phyloP scores from a whole-genome alignment of 1,139 yeast species.

The Lipomyces yarrowii region DNA sequence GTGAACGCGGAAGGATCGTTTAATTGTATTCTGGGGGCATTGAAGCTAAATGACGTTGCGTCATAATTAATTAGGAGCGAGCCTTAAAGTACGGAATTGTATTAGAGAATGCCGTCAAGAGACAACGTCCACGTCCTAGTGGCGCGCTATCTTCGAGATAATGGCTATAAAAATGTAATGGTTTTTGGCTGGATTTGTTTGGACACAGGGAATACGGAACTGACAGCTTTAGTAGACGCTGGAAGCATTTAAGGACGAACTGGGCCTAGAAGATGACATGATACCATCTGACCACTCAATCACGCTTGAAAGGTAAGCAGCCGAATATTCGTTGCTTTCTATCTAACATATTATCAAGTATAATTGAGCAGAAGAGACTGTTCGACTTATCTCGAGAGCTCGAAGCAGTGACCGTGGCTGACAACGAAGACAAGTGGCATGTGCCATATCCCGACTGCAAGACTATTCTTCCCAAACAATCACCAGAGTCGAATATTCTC shows the following conservation, averaged over 20 bases:
- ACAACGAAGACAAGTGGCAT: constrained; percentile 23
- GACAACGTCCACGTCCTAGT: constrained; percentile 33
- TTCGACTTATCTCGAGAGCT: constrained; percentile 25
- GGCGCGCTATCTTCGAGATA: constrained; percentile 33
- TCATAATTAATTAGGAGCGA: neutral
- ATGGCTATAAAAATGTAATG: constrained; percentile 23
- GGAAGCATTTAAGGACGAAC: constrained; percentile 27
- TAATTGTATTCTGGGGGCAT: neutral
- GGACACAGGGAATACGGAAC: neutral
- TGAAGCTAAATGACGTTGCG: neutral
- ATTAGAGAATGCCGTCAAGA: constrained; percentile 29
- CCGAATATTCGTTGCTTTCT: neutral
- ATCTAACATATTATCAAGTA: constrained; percentile 7
- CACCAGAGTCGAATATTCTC: constrained; percentile 25
- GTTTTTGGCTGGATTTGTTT: neutral
- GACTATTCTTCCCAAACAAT: constrained; percentile 23
- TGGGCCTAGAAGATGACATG: constrained; percentile 32
- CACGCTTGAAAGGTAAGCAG: constrained; percentile 28
- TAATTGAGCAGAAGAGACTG: constrained; percentile 29
- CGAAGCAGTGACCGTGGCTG: constrained; percentile 17
- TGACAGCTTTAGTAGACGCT: constrained; percentile 15
- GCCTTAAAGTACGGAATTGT: neutral
- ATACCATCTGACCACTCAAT: constrained; percentile 30
- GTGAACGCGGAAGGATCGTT: neutral
- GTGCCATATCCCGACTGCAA: constrained; percentile 24